Percentiles rank a stretch among this genome's conserved stretches.
Evolutionary conservation across 441 rosid species (phyloP).

Genomic region (Gossypium lobatum): DNA sequence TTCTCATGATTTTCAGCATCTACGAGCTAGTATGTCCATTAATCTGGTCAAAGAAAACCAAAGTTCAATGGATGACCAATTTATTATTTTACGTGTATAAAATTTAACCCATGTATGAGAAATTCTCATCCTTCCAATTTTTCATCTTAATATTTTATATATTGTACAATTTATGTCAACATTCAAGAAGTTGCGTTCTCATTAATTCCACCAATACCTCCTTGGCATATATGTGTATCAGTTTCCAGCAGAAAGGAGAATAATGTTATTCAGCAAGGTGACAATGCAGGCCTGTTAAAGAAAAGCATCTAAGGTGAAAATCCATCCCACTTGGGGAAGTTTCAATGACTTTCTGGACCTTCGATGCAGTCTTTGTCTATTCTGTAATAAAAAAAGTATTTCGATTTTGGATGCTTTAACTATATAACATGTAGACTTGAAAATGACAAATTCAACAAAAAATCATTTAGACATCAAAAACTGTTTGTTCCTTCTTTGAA

Average conservation of each 20-base stretch:
- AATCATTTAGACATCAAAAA: background rate
- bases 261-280: background rate
- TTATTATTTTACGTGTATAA: too few species aligned
- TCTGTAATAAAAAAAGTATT: background rate
- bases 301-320: background rate
- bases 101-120: too few species aligned
- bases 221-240: background rate
- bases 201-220: background rate
- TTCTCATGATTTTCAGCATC: too few species aligned
- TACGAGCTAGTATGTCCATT: too few species aligned
- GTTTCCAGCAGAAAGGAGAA: background rate
- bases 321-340: background rate
- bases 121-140: background rate
- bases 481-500: background rate
- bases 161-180: background rate
- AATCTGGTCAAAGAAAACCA: too few species aligned
- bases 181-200: background rate
- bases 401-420: background rate
- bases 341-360: background rate
- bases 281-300: background rate
- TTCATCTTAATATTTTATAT: background rate
- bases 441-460: background rate
- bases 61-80: too few species aligned
- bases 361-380: background rate
- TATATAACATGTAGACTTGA: background rate